Percentiles rank a stretch among this genome's conserved stretches.
These are phyloP conservation scores for Filobasidium uniguttulatum DNA, from an alignment of 1,284 basidiomycete species.

Conservation along the genomic window DNA sequence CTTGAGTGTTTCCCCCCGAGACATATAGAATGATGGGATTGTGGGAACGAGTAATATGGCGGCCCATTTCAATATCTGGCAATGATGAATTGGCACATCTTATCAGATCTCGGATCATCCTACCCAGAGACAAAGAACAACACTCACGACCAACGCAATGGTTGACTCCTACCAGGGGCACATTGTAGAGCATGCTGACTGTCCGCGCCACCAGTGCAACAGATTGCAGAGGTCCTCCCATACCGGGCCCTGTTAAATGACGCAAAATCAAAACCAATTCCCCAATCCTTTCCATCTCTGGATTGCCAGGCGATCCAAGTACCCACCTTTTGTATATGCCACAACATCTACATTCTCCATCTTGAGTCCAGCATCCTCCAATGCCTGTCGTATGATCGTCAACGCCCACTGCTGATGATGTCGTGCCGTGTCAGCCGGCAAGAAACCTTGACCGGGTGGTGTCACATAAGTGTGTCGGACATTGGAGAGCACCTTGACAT, in stretches of 20 bases:
- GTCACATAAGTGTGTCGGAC: conserved; percentile 96
- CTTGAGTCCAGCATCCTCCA: conserved; percentile 55
- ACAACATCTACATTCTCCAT: conserved; percentile 81
- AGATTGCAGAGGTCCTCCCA: conserved; percentile 93
- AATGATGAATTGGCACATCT: no score
- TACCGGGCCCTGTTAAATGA: conserved; percentile 80
- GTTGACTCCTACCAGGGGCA: conserved; percentile 92
- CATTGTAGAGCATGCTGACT: conserved; percentile 70
- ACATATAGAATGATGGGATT: conserved; percentile 98
- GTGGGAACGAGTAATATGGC: conserved; percentile 82
- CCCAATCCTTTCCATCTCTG: not conserved
- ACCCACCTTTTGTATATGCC: conserved; percentile 84
- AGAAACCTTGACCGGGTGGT: conserved; percentile 92
- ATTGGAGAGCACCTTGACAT: conserved; percentile 54
- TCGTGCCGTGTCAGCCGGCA: conserved; percentile 83
- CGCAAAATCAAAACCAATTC: no score
- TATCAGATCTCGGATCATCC: no score
- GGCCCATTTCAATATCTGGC: conserved; percentile 95
- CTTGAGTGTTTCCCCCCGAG: conserved; percentile 97
- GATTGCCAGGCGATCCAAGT: not conserved
- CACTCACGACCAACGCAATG: conserved; percentile 92
- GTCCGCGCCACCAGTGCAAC: conserved; percentile 93
- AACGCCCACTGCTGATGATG: conserved; percentile 92
- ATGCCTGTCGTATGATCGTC: conserved; percentile 64
- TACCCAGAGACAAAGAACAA: not conserved